These are phyloP conservation scores for Sugiyamaella grinbergsii DNA, from an alignment of 1,139 yeast species.

Conservation along the genomic window DNA sequence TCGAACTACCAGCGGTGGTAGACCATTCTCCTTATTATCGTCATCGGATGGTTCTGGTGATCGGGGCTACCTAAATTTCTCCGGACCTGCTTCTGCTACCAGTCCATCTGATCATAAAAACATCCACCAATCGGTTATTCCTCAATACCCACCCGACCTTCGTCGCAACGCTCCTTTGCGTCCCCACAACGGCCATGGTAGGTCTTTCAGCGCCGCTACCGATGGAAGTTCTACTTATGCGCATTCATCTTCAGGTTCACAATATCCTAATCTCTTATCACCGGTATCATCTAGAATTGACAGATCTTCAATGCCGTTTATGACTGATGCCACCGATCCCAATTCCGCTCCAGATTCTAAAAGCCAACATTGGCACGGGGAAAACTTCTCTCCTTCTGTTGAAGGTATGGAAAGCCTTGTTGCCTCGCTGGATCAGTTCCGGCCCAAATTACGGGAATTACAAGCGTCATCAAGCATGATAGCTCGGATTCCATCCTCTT, in stretches of 20 bases:
- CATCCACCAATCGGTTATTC: not conserved
- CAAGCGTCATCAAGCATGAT: conserved; percentile 18
- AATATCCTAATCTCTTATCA: conserved; percentile 8
- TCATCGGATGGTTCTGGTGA: not conserved
- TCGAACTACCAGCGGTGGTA: conserved; percentile 27
- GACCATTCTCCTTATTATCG: conserved; percentile 9
- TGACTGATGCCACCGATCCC: not conserved
- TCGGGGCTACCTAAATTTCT: conserved; percentile 1
- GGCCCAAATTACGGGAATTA: conserved; percentile 23
- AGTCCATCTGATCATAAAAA: not conserved
- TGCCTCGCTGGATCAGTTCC: conserved; percentile 26
- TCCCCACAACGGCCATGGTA: conserved; percentile 12
- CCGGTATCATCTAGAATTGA: conserved; percentile 1
- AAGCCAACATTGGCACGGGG: conserved; percentile 24
- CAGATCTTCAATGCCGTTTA: conserved; percentile 12
- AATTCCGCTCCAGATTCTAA: not conserved
- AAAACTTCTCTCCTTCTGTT: conserved; percentile 21
- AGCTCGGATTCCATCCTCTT: conserved; percentile 13
- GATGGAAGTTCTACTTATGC: conserved; percentile 4
- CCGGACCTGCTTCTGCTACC: conserved; percentile 10
- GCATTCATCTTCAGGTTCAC: conserved; percentile 8
- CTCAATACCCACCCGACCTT: not conserved
- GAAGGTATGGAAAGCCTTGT: conserved; percentile 23
- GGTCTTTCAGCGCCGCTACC: conserved; percentile 9
- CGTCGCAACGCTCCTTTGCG: conserved; percentile 10